A percentile compares a stretch with the other conserved stretches of the same genome.
Conservation (phyloP, 306 rosid genomes). For the Medicago ruthenica region DNA sequence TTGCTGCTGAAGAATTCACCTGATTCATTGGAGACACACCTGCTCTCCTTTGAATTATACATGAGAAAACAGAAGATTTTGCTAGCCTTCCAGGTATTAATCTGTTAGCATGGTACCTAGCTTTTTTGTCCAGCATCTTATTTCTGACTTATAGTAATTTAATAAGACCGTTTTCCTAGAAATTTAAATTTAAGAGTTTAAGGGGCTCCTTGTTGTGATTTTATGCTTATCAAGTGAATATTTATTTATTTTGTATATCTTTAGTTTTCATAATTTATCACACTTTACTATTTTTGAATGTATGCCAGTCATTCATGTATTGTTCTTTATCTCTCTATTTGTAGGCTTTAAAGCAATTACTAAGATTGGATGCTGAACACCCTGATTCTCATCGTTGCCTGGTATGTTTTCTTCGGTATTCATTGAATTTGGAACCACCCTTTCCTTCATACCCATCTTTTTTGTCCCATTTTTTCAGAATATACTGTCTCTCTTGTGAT, state of each 20-base stretch:
- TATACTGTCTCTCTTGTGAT: background rate
- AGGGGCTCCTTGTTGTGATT: constrained; percentile 16
- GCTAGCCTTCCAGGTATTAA: constrained; percentile 88
- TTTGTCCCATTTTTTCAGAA: background rate
- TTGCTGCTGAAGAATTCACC: constrained; percentile 92
- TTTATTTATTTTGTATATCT: constrained; percentile 26
- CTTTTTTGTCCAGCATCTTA: constrained; percentile 11
- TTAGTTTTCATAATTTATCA: constrained; percentile 13
- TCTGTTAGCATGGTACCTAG: constrained; percentile 18
- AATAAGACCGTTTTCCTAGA: constrained; percentile 20
- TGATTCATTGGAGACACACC: constrained; percentile 80
- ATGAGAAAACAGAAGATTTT: constrained; percentile 84
- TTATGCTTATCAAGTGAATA: constrained; percentile 32
- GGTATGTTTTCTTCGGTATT: constrained; percentile 56
- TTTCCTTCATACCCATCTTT: background rate
- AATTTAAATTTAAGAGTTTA: constrained; percentile 19
- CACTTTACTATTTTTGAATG: constrained; percentile 22
- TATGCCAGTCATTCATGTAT: constrained; percentile 23
- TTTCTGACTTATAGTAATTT: constrained; percentile 12
- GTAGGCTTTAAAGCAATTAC: constrained; percentile 89
- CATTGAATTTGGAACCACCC: constrained; percentile 12
- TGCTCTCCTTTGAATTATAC: constrained; percentile 89
- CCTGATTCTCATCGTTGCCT: constrained; percentile 92
- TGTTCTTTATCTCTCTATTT: constrained; percentile 35
- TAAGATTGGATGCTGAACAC: constrained; percentile 86